phyloP scores from a whole-genome alignment of 2,329 filamentous ascomycete genomes.

The Alternaria infectoria region DNA sequence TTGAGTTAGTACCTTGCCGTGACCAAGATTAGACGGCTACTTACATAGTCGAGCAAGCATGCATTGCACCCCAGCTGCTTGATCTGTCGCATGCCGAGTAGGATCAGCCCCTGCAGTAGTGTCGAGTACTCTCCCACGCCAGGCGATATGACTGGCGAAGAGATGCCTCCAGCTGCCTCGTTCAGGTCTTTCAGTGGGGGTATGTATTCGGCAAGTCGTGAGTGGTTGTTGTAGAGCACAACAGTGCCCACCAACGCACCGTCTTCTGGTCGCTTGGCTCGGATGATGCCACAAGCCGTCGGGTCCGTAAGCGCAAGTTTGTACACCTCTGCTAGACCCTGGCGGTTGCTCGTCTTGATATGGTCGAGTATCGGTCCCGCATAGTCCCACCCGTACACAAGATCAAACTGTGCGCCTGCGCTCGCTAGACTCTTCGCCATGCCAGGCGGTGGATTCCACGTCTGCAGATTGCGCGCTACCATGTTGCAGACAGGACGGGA shows the following conservation, averaged over 20 bases:
- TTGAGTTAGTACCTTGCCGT: slow-evolving; percentile 35
- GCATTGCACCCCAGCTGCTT: slow-evolving; percentile 77
- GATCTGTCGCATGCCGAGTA: slow-evolving; percentile 82
- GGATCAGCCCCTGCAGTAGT: slow-evolving; percentile 77
- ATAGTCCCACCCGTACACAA: slow-evolving; percentile 81
- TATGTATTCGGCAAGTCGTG: slow-evolving; percentile 71
- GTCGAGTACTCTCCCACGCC: slow-evolving; percentile 71
- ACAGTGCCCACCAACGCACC: slow-evolving; percentile 77
- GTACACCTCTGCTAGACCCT: slow-evolving; percentile 82
- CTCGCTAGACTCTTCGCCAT: slow-evolving; percentile 75
- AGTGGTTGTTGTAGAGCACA: slow-evolving; percentile 76
- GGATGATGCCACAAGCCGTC: slow-evolving; percentile 78
- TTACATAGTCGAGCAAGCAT: slow-evolving; percentile 80
- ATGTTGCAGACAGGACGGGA: slow-evolving; percentile 73
- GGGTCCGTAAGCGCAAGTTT: slow-evolving; percentile 74
- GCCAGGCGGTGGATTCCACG: slow-evolving; percentile 78
- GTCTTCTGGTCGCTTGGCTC: slow-evolving; percentile 74
- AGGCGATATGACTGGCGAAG: slow-evolving; percentile 77
- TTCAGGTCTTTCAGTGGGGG: slow-evolving; percentile 68
- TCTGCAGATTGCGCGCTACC: slow-evolving; percentile 72
- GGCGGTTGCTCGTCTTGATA: slow-evolving; percentile 74
- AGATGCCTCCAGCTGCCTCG: slow-evolving; percentile 73
- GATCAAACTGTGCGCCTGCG: slow-evolving; percentile 78
- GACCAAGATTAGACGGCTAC: slow-evolving; percentile 41
- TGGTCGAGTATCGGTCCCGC: slow-evolving; percentile 75